Conservation (phyloP, 129 eudicot species). For the Flaveria robusta region DNA sequence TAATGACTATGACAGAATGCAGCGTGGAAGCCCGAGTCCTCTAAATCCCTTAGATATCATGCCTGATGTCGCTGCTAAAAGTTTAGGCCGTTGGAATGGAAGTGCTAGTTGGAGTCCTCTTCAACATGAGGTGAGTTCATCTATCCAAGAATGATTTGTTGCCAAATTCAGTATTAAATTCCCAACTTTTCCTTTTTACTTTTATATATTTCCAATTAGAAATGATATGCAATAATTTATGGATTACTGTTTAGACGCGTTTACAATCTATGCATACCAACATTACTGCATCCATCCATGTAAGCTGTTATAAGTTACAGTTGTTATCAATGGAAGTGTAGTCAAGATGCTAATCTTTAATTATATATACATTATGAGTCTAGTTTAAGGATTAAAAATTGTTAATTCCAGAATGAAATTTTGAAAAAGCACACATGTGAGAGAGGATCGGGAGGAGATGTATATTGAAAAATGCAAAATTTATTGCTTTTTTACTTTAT, state of each 20-base stretch:
- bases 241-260: background rate
- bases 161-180: background rate
- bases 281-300: background rate
- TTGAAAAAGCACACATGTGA: background rate
- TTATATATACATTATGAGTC: background rate
- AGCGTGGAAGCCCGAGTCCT: slow-evolving; percentile 68
- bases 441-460: background rate
- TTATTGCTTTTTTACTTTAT: slow-evolving; percentile 1
- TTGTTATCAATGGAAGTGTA: background rate
- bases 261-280: background rate
- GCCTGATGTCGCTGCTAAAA: slow-evolving; percentile 48
- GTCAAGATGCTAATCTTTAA: background rate
- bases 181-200: background rate
- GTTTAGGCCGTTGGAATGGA: slow-evolving; percentile 51
- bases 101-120: slow-evolving; percentile 49
- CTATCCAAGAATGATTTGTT: background rate
- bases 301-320: background rate
- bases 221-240: background rate
- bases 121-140: slow-evolving; percentile 54
- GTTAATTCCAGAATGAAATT: background rate
- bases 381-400: background rate
- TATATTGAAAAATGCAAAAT: background rate
- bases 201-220: background rate
- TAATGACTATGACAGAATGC: slow-evolving; percentile 62
- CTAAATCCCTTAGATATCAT: slow-evolving; percentile 49